These are phyloP conservation scores for Coemansia sp. DNA, from an alignment of 192 early-diverging fungal genomes.

Conservation along the genomic window DNA sequence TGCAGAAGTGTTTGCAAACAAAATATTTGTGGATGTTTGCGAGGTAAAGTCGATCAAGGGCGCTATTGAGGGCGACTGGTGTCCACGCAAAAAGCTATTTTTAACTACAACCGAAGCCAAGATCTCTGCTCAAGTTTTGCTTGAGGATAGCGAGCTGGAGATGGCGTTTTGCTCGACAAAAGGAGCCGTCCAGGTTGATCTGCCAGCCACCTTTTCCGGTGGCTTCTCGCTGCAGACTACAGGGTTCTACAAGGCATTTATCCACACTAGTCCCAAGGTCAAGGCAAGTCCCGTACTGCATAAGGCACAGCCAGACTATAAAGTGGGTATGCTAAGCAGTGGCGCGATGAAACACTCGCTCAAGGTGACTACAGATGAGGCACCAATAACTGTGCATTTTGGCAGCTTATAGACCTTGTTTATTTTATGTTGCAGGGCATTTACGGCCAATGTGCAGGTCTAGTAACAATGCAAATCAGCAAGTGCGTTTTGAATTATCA, in stretches of 20 bases:
- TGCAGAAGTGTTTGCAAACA: conserved; percentile 31
- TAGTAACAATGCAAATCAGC: too few relatives aligned
- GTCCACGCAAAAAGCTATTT: conserved; percentile 39
- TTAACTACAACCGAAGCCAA: conserved; percentile 34
- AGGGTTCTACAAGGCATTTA: conserved; percentile 34
- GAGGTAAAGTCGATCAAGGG: conserved; percentile 30
- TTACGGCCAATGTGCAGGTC: too few relatives aligned
- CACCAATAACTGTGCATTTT: conserved; percentile 31
- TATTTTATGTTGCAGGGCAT: too few relatives aligned
- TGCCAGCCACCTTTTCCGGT: conserved; percentile 41
- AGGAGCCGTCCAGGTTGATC: conserved; percentile 27
- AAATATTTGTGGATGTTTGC: conserved; percentile 20
- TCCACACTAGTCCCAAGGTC: conserved; percentile 19
- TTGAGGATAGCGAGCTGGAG: conserved; percentile 24
- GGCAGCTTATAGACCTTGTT: conserved; percentile 13
- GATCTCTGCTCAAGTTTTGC: conserved; percentile 27
- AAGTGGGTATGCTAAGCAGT: conserved; percentile 20
- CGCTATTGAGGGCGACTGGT: conserved; percentile 45
- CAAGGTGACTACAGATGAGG: conserved; percentile 29
- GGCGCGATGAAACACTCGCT: conserved; percentile 37
- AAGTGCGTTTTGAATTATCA: too few relatives aligned
- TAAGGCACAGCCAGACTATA: conserved; percentile 29
- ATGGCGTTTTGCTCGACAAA: conserved; percentile 31
- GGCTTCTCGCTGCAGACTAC: conserved; percentile 43
- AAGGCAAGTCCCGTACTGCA: conserved; percentile 25